Base-by-base conservation (phyloP, 2,329 filamentous ascomycete genomes). In the Aspergillus intermedius region DNA sequence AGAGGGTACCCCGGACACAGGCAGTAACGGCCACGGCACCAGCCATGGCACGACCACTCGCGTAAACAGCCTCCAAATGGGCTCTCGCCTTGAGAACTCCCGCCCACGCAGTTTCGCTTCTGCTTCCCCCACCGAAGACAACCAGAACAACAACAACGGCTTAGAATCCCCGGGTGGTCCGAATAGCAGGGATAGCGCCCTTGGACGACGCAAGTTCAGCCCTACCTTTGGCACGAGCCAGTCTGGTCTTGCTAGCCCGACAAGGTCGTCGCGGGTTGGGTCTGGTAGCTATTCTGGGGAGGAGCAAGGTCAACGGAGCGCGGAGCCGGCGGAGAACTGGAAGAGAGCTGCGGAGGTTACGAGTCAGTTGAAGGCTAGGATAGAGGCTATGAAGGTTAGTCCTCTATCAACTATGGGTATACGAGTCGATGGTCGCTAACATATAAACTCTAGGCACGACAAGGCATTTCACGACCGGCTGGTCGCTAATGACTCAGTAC, bases 301-400 rank as follows among this genome's bases (percentile, higher is more conserved):
- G 47, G 63, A 63, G 46, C 34, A 21, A 7, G 63, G 55, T 45
- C 66, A 54, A 52, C 59, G 52, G 42, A 58, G 62, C 48, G 51
- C 62, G 13, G 80, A 83, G 42, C 83, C 83, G 1, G 83, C 84
- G 15, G 93, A 98, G 73, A 97, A 91, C 66, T 98, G 93, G 93
- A 94, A 91, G 74, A 79, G 93, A 58, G 93, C 93, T 15, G 93
- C 93, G 2, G 93, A 98, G 74, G 93, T 98, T 49, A 98, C 93
- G 47, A 96, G 91, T 70, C 93, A 96, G 68, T 71, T 98, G 62
- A 98, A 97, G 75, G 90, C 91, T 46, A 83, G 93, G 66, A 98
- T 98, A 69, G 93, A 97, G 75, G 87, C 93, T 77, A 98, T 98
- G 93, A 98, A 97, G 79, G 82, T 68, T 47, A 19, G 60, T 51